Conservation (phyloP, 176 grass and related monocot species). For the Oropetium thomaeum region DNA sequence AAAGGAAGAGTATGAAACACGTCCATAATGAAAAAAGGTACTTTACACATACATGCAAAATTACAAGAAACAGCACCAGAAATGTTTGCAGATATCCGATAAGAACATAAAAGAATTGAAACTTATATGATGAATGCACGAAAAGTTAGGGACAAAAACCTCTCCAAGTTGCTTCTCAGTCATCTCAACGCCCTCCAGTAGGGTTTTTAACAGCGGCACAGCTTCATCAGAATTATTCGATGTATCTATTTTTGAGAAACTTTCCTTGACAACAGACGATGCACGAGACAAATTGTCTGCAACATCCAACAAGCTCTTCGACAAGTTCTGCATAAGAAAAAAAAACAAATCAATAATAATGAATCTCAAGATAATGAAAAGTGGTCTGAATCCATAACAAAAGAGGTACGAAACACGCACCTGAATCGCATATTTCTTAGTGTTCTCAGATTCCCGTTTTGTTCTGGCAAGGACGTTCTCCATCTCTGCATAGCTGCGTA, state of each 20-base stretch:
- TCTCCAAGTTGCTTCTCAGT: constrained; percentile 71
- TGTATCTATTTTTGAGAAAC: constrained; percentile 52
- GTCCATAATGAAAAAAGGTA: not conserved
- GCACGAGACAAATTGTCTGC: constrained; percentile 50
- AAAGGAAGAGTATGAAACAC: not conserved
- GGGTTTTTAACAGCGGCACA: constrained; percentile 48
- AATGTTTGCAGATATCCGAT: not conserved
- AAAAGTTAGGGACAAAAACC: constrained; percentile 13
- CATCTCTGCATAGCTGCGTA: constrained; percentile 63
- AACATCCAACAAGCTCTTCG: constrained; percentile 61
- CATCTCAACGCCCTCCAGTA: constrained; percentile 67
- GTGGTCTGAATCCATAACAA: not conserved
- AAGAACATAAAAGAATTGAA: not conserved
- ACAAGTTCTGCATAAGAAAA: constrained; percentile 36
- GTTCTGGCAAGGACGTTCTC: constrained; percentile 57
- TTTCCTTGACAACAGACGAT: constrained; percentile 56
- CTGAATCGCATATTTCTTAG: constrained; percentile 65
- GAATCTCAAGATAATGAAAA: not conserved
- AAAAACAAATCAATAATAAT: not conserved
- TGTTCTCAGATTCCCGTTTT: constrained; percentile 58
- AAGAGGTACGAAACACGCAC: constrained; percentile 25
- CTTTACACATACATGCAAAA: not conserved
- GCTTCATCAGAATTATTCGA: constrained; percentile 56
- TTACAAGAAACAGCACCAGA: not conserved
- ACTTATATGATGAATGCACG: not conserved